Conservation (phyloP, 768 basidiomycete species). For the Agrocybe praecox region DNA sequence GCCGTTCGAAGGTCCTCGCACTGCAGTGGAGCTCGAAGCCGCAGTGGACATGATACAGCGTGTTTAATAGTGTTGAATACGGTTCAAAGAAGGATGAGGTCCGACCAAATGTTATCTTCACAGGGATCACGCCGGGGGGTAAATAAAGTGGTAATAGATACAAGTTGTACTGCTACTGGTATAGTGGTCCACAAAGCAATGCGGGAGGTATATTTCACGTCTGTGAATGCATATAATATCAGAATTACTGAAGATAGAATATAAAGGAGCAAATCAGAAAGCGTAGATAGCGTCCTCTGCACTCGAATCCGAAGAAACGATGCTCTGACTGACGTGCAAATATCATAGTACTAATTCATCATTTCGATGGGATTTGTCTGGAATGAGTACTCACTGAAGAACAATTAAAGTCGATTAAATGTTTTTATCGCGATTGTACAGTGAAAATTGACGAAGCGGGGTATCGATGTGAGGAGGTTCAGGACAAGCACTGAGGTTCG, state of each 20-base stretch:
- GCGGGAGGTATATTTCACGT: background rate
- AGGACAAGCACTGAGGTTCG: no score
- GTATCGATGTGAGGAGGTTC: no score
- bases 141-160: conserved; percentile 13
- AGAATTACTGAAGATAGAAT: background rate
- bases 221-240: background rate
- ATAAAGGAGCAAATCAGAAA: conserved; percentile 37
- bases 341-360: conserved; percentile 45
- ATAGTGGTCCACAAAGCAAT: background rate
- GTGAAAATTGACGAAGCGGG: no score
- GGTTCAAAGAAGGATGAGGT: background rate
- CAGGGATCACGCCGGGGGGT: conserved; percentile 2
- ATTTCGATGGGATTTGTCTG: conserved; percentile 1
- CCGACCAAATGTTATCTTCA: background rate
- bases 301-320: conserved; percentile 24
- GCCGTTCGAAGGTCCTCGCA: conserved; percentile 35
- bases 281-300: conserved; percentile 42
- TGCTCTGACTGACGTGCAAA: conserved; percentile 70
- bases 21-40: conserved; percentile 25
- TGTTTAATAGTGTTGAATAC: background rate
- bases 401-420: background rate
- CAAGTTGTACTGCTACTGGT: background rate
- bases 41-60: conserved; percentile 28
- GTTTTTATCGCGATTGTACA: no score
- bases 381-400: background rate